These are phyloP conservation scores for Oenanthe javanica DNA, from an alignment of 140 eudicot species.

Conservation along the genomic window DNA sequence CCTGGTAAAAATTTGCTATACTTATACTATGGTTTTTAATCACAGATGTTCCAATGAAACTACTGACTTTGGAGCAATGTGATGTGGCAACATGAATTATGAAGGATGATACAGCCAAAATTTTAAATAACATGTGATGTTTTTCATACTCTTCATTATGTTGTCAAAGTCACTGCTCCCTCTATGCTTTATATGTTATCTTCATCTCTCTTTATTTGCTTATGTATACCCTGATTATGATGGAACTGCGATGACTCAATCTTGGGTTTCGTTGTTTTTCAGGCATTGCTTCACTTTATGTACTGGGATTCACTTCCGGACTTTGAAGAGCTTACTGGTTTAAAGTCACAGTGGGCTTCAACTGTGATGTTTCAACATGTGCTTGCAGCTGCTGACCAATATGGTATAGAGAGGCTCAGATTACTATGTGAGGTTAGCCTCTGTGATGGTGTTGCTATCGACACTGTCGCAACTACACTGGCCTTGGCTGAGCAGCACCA, in stretches of 20 bases:
- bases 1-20: not conserved
- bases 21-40: not conserved
- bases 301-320: slow-evolving; percentile 13
- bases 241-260: not conserved
- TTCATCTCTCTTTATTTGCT: not conserved
- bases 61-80: not conserved
- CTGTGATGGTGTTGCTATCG: slow-evolving; percentile 5
- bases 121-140: not conserved
- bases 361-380: slow-evolving; percentile 11
- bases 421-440: slow-evolving; percentile 8
- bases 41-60: not conserved
- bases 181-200: not conserved
- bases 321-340: slow-evolving; percentile 13
- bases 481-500: slow-evolving; percentile 14
- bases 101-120: not conserved
- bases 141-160: not conserved
- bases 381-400: slow-evolving; percentile 13
- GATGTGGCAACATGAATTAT: not conserved
- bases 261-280: not conserved
- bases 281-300: slow-evolving; percentile 15
- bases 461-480: slow-evolving; percentile 8
- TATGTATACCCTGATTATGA: not conserved
- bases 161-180: not conserved
- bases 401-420: slow-evolving; percentile 13
- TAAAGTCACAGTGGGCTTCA: slow-evolving; percentile 5